phyloP scores from a whole-genome alignment of 352 stramenopile genomes.

The Globisporangium ultimum region DNA sequence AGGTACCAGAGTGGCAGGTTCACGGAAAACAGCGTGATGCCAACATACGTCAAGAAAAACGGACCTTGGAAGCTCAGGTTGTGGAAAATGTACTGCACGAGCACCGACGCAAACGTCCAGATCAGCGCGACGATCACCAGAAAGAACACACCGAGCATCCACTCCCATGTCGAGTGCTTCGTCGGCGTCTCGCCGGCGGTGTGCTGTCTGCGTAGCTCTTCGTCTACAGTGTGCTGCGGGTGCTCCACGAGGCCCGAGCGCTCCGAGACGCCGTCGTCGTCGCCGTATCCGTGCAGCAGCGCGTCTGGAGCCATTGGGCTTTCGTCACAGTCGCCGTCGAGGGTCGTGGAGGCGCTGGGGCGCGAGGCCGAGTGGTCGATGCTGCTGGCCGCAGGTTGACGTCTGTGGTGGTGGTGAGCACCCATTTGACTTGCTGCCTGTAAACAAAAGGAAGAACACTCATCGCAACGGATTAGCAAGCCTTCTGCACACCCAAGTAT shows the following conservation, averaged over 20 bases:
- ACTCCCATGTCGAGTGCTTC: conserved; percentile 48
- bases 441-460: background rate
- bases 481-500: too few relatives aligned
- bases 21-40: conserved; percentile 81
- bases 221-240: background rate
- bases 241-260: conserved; percentile 23
- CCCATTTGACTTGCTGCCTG: background rate
- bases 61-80: conserved; percentile 81
- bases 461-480: conserved; percentile 1
- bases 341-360: conserved; percentile 2
- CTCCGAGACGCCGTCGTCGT: conserved; percentile 17
- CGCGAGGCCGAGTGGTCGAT: background rate
- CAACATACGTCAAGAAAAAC: conserved; percentile 89
- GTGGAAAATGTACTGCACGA: conserved; percentile 89
- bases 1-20: conserved; percentile 79
- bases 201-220: background rate
- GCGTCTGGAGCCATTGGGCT: conserved; percentile 8
- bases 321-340: background rate
- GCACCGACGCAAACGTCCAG: conserved; percentile 81
- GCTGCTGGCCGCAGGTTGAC: background rate
- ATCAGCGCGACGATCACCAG: conserved; percentile 74
- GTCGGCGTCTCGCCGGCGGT: conserved; percentile 10
- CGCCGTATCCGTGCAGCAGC: conserved; percentile 3
- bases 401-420: conserved; percentile 10
- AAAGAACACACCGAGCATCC: conserved; percentile 69